A percentile compares a stretch with the other conserved stretches of the same genome.
Evolutionary conservation across 441 rosid genomes (phyloP).

Genomic region (Corymbia citriodora): DNA sequence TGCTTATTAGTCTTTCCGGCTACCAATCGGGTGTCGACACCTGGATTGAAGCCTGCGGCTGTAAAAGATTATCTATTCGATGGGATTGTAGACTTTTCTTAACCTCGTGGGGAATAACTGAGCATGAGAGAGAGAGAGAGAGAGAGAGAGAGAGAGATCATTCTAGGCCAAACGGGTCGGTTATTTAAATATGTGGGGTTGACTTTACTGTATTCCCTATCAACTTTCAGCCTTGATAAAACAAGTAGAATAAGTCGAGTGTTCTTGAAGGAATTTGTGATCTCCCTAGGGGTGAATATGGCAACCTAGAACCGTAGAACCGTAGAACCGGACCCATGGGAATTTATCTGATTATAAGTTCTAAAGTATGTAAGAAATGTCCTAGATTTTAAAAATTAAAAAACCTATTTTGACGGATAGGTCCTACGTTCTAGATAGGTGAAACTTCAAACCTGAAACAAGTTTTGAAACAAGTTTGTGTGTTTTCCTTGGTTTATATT

Average conservation of each 20-base stretch:
- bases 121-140: background rate
- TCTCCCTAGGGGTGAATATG: background rate
- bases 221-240: background rate
- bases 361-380: too few species aligned
- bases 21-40: background rate
- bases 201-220: background rate
- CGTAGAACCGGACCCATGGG: too few species aligned
- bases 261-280: background rate
- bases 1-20: background rate
- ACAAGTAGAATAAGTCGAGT: background rate
- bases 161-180: background rate
- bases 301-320: too few species aligned
- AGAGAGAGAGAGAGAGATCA: background rate
- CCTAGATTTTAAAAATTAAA: too few species aligned
- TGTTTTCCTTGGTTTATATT: too few species aligned
- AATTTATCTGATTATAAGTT: too few species aligned
- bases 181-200: background rate
- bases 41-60: background rate
- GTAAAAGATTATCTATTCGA: background rate
- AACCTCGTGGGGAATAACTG: background rate
- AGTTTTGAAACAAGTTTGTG: too few species aligned
- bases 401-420: too few species aligned
- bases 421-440: too few species aligned
- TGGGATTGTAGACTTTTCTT: background rate
- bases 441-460: too few species aligned